These are phyloP conservation scores for Claviceps digitariae DNA, from an alignment of 2,329 filamentous ascomycete genomes.

Conservation along the genomic window DNA sequence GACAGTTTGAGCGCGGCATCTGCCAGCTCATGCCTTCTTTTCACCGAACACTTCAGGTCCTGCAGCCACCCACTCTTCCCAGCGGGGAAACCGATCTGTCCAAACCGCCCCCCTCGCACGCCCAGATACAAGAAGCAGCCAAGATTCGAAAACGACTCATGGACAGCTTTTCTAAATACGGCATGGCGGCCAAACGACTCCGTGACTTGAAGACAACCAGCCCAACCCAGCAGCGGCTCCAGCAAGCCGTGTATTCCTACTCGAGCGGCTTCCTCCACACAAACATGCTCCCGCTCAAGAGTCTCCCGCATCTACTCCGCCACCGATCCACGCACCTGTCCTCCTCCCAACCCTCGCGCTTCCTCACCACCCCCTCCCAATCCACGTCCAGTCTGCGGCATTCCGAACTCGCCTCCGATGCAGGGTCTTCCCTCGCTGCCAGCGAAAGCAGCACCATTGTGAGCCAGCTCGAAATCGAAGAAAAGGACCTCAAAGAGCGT, in stretches of 20 bases:
- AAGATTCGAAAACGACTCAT: constrained; percentile 83
- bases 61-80: constrained; percentile 44
- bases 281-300: constrained; percentile 80
- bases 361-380: constrained; percentile 20
- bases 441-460: constrained; percentile 41
- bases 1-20: constrained; percentile 82
- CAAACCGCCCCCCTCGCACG: constrained; percentile 35
- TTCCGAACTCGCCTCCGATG: constrained; percentile 34
- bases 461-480: constrained; percentile 60
- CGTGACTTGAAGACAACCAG: constrained; percentile 64
- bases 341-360: constrained; percentile 15
- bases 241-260: constrained; percentile 70
- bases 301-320: constrained; percentile 51
- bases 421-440: constrained; percentile 25
- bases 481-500: constrained; percentile 66
- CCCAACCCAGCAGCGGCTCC: constrained; percentile 58
- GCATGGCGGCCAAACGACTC: constrained; percentile 65
- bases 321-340: constrained; percentile 20
- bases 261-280: constrained; percentile 74
- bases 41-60: constrained; percentile 56
- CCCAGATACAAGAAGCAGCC: constrained; percentile 70
- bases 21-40: constrained; percentile 70
- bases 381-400: constrained; percentile 29
- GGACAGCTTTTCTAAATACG: constrained; percentile 81
- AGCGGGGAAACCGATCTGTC: constrained; percentile 23